Base-by-base conservation (phyloP, 1,139 yeast species). In the Pneumocystis sp. region DNA sequence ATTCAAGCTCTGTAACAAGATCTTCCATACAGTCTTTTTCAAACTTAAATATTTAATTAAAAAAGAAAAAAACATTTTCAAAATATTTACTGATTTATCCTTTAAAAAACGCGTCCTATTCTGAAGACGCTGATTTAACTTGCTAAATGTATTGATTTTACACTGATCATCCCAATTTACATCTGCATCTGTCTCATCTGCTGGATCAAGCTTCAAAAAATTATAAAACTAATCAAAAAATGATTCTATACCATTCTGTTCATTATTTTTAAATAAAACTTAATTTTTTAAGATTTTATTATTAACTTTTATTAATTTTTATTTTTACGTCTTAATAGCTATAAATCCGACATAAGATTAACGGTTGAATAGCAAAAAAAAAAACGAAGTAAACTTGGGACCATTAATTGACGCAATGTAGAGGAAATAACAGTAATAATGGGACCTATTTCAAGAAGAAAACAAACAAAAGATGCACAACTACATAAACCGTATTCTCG, bases 11-110 rank as follows among this genome's bases (percentile, higher is more conserved):
- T 74, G 89, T 74, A 12, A 88, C 79, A 61, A 90, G 85, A 73
- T 93, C 98, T 70, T 89, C 96, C 60, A 91, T 78, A 72, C 89
- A 89, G 72, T 91, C 97, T 72, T 89, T 88, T 72, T 90, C 96
- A 66, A 83, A 81, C 70, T 81, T 79, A 68, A 80, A 77, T 77
- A 45, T 78, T 76, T 62, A 88, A 78, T 63, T 79, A 79, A n/a
- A 76, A 25, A 50, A 50, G 6, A 12, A 3, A 3, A 25, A 50
- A 3, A 25, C 4, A 10, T 12, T 25, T 15, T n/a, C 10, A 1
- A 25, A 50, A 10, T 12, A 50, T 2, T n/a, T 50, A 50, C 57
- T 15, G 7, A 12, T 8, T 25, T 50, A 15, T 50, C 57, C 8
- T 50, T 50, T 10, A 50, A 50, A 50, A 3, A 25, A n/a, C 57